Conservation (phyloP, 1,139 yeast genomes). For the Insectozyma bohioensis region DNA sequence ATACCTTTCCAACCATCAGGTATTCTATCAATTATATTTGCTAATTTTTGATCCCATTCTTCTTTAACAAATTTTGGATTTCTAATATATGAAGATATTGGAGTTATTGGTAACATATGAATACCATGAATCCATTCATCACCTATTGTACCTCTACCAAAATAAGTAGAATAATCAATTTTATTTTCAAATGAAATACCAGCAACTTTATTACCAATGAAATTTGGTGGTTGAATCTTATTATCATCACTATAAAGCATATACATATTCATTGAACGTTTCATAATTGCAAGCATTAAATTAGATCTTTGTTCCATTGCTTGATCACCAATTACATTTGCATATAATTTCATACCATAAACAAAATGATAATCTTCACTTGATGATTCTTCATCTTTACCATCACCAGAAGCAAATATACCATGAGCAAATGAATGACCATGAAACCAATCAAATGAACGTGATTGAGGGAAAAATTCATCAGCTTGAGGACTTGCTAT, state of each 20-base stretch:
- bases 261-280: constrained; percentile 42
- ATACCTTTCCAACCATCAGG: constrained; percentile 51
- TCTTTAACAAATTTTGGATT: constrained; percentile 35
- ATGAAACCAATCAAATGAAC: constrained; percentile 47
- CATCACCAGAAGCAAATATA: constrained; percentile 44
- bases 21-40: constrained; percentile 30
- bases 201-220: constrained; percentile 42
- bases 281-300: constrained; percentile 44
- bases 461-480: constrained; percentile 37
- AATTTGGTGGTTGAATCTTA: constrained; percentile 35
- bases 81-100: constrained; percentile 41
- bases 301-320: constrained; percentile 40
- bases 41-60: constrained; percentile 44
- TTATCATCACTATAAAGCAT: constrained; percentile 43
- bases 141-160: constrained; percentile 43
- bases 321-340: constrained; percentile 30
- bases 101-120: constrained; percentile 49
- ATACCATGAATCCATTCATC: constrained; percentile 51
- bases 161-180: constrained; percentile 44
- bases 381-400: constrained; percentile 48
- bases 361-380: constrained; percentile 49
- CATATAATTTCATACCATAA: constrained; percentile 44
- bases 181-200: constrained; percentile 49
- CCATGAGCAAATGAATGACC: constrained; percentile 52
- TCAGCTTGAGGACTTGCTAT: constrained; percentile 42